A percentile compares a stretch with the other conserved stretches of the same genome.
These are phyloP conservation scores for Neofusicoccum sp. DNA, from an alignment of 2,329 filamentous ascomycete genomes.

Conservation along the genomic window DNA sequence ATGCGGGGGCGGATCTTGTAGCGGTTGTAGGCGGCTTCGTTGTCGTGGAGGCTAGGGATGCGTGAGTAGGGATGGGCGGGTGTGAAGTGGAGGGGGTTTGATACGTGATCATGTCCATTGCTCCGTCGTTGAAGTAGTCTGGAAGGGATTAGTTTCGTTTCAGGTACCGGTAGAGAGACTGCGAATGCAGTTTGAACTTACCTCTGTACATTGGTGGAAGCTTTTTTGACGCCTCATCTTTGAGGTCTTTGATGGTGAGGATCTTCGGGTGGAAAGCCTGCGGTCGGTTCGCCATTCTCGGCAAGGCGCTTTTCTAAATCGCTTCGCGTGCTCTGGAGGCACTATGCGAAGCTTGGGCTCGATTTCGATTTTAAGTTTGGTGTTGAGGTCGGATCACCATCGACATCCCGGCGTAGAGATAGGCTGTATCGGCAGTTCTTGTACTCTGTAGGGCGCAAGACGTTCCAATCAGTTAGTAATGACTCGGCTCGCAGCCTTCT, in stretches of 20 bases:
- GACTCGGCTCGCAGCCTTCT: too few species aligned
- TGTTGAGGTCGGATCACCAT: too few species aligned
- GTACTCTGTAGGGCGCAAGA: too few species aligned
- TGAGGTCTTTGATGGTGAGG: slow-evolving; percentile 26
- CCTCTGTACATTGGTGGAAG: slow-evolving; percentile 42
- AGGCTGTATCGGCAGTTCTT: too few species aligned
- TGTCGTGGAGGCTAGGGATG: slow-evolving; percentile 27
- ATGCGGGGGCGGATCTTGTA: slow-evolving; percentile 33
- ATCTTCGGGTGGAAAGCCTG: slow-evolving; percentile 21
- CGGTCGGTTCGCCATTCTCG: slow-evolving; percentile 25
- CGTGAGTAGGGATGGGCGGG: slow-evolving; percentile 24
- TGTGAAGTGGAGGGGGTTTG: neutral
- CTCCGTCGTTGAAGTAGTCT: slow-evolving; percentile 60
- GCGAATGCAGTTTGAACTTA: slow-evolving; percentile 14
- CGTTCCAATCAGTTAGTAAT: too few species aligned
- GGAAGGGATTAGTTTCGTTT: neutral
- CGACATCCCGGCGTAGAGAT: too few species aligned
- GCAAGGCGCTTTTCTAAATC: too few species aligned
- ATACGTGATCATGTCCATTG: slow-evolving; percentile 53
- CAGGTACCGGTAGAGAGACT: neutral
- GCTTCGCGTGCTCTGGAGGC: too few species aligned
- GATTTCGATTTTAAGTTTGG: too few species aligned
- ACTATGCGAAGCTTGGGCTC: too few species aligned
- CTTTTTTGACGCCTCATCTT: slow-evolving; percentile 38
- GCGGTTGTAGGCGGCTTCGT: slow-evolving; percentile 31